Base-by-base conservation (phyloP, 2,329 filamentous ascomycete genomes). In the Colletotrichum simmondsii region DNA sequence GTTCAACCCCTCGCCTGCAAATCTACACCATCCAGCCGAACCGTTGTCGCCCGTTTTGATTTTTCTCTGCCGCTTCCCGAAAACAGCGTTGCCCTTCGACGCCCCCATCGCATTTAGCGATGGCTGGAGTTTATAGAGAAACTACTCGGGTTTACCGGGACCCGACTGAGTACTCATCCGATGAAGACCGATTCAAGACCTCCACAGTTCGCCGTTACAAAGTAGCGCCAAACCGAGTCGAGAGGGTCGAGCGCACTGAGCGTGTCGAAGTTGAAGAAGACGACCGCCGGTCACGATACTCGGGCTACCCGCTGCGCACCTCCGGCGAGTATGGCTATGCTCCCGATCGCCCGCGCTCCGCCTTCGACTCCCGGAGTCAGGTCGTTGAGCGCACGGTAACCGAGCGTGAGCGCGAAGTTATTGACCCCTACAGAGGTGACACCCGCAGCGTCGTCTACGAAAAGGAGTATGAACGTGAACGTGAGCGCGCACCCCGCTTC, bases 141-240 rank as follows among this genome's bases (percentile, higher is more conserved):
- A 74, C 74, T 30, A 68, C 79, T 76, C 80, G 80, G 53, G 75
- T 74, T 71, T 82, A 81, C 73, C 79, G 78, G 59, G 79, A 82
- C 72, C 79, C 77, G 58, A 78, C 81, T 73, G 76, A 78, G 65
- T 79, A 78, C 12, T 78, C 80, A 32, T 83, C 80, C 16, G 85
- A 86, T 73, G 87, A 88, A 67, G 86, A 88, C 62, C 80, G 81
- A 54, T 85, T 85, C 79, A 83, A 81, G 76, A 83, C 80, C 72
- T 85, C 86, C 5, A 88, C 85, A n/a, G 83, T 89, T 66, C 86
- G 85, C 73, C 85, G 87, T 68, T 89, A 89, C 82, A 89, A 89
- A 78, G 86, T 89, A 32, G 79, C 80, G 10, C 82, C 84, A 12
- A 80, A 78, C 65, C 82, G 83, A 65, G 79, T 81, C 60, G 85